These are phyloP conservation scores for Narthecium ossifragum DNA, from an alignment of 106 monocot genomes.

Conservation along the genomic window DNA sequence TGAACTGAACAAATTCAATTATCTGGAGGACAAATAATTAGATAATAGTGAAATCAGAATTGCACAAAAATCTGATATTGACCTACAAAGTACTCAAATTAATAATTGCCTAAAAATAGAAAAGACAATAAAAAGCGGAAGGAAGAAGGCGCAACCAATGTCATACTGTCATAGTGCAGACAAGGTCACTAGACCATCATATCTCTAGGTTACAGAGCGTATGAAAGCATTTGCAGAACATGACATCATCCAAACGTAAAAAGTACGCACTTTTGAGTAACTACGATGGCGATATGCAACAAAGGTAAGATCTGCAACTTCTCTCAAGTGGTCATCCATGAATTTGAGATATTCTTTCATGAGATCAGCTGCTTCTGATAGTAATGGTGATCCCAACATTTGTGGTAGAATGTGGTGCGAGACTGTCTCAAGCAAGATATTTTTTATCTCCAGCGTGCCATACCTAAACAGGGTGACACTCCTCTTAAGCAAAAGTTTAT, in stretches of 20 bases:
- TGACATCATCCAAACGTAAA: too few relatives aligned
- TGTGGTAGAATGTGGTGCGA: conserved; percentile 96
- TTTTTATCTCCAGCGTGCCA: conserved; percentile 71
- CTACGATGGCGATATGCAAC: conserved; percentile 90
- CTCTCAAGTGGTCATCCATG: conserved; percentile 87
- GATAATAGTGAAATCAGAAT: too few relatives aligned
- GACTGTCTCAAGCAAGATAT: conserved; percentile 74
- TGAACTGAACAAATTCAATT: conserved; percentile 91
- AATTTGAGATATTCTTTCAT: conserved; percentile 88
- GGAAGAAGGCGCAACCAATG: too few relatives aligned
- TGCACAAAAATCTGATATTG: too few relatives aligned
- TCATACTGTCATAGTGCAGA: too few relatives aligned
- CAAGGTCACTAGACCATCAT: too few relatives aligned
- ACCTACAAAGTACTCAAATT: too few relatives aligned
- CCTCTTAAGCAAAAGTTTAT: too few relatives aligned
- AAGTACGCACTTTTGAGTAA: conserved; percentile 62
- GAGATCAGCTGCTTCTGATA: conserved; percentile 42
- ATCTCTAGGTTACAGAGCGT: too few relatives aligned
- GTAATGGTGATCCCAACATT: conserved; percentile 65
- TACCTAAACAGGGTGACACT: conserved; percentile 62
- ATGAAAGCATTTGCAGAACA: too few relatives aligned
- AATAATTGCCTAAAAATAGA: too few relatives aligned
- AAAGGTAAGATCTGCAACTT: conserved; percentile 93
- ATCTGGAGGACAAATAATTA: conserved; percentile 33
- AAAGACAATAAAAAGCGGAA: too few relatives aligned